A percentile compares a stretch with the other conserved stretches of the same genome.
These are phyloP conservation scores for Periconia macrospinosa DNA, from an alignment of 2,329 filamentous ascomycete genomes.

Conservation along the genomic window DNA sequence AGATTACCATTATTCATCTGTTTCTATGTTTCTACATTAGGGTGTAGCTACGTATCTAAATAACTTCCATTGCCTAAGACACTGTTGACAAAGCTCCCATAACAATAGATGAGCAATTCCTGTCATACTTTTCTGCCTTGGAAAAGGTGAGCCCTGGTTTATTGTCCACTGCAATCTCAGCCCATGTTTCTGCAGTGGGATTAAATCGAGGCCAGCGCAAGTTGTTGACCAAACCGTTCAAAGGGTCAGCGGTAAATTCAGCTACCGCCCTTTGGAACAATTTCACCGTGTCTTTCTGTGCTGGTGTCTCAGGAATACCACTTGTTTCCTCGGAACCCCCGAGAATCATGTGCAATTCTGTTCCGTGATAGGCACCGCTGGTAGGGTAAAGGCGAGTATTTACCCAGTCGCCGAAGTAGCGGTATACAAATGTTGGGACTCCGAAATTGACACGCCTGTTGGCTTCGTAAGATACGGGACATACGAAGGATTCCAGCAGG, in stretches of 20 bases:
- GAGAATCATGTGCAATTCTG: constrained; percentile 26
- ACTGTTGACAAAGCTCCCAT: constrained; percentile 11
- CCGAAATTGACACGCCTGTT: constrained; percentile 7
- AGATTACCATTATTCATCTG: no score
- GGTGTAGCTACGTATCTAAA: not conserved
- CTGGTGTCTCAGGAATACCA: constrained; percentile 10
- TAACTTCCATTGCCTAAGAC: not conserved
- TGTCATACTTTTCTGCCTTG: constrained; percentile 12
- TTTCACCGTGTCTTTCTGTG: constrained; percentile 13
- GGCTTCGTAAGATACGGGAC: constrained; percentile 14
- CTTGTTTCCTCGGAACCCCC: constrained; percentile 20
- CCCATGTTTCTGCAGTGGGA: constrained; percentile 9
- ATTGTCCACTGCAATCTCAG: constrained; percentile 14
- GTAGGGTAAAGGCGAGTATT: constrained; percentile 23
- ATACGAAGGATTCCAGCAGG: constrained; percentile 19
- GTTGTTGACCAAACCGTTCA: constrained; percentile 10
- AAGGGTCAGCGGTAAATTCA: constrained; percentile 19
- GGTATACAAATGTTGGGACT: constrained; percentile 20
- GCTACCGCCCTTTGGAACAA: constrained; percentile 21
- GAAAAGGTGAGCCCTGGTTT: constrained; percentile 9
- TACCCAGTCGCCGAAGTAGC: constrained; percentile 23
- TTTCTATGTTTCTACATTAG: no score
- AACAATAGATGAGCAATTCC: constrained; percentile 3
- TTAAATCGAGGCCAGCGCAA: constrained; percentile 19
- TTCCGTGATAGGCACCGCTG: constrained; percentile 25